Evolutionary conservation across 257 asterid genomes (phyloP).

Genomic region (Nicotiana obtusifolia): DNA sequence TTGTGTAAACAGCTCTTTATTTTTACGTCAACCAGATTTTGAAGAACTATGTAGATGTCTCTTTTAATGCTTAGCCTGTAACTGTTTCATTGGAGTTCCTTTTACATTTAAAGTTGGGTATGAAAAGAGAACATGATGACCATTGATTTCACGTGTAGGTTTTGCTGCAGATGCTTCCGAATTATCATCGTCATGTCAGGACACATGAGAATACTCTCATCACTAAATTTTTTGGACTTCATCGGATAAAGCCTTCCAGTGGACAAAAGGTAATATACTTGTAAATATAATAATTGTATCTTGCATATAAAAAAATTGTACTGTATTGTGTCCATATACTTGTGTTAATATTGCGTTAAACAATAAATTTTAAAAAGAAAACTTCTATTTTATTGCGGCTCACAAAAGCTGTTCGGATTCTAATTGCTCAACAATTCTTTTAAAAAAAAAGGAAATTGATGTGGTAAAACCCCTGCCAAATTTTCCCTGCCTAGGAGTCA

Average conservation of each 20-base stretch:
- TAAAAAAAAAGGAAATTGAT: no score
- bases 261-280: constrained; percentile 77
- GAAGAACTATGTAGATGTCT: not conserved
- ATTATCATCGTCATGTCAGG: constrained; percentile 75
- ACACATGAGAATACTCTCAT: constrained; percentile 79
- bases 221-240: constrained; percentile 96
- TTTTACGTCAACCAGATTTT: not conserved
- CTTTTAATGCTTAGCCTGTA: not conserved
- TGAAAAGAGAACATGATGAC: constrained; percentile 7
- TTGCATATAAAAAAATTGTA: not conserved
- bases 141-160: constrained; percentile 48
- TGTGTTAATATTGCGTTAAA: not conserved
- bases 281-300: not conserved
- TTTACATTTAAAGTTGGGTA: not conserved
- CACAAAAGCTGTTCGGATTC: not conserved
- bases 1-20: not conserved
- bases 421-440: not conserved
- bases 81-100: not conserved
- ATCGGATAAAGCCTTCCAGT: constrained; percentile 89
- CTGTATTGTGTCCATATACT: not conserved
- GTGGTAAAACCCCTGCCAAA: not conserved
- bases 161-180: constrained; percentile 87
- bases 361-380: not conserved
- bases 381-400: not conserved
- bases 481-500: not conserved